phyloP scores from a whole-genome alignment of 306 rosid genomes.

The Bauhinia variegata region DNA sequence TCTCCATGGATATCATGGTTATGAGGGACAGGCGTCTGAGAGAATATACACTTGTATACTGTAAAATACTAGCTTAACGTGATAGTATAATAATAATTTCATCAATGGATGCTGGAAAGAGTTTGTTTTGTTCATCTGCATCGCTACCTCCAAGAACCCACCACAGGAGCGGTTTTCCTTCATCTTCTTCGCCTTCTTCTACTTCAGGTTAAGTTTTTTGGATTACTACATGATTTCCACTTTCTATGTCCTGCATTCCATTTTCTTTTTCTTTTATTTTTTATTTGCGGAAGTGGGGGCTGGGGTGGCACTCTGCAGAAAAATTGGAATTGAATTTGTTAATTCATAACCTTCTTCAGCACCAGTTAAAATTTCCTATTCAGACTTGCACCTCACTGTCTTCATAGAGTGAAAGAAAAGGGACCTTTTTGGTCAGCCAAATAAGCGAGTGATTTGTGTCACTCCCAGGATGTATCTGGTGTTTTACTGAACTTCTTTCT shows the following conservation, averaged over 20 bases:
- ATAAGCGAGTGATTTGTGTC: background rate
- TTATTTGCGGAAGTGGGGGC: background rate
- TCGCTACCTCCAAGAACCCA: constrained; percentile 64
- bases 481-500: background rate
- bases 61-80: constrained; percentile 1
- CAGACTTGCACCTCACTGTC: background rate
- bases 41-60: constrained; percentile 10
- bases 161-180: constrained; percentile 51
- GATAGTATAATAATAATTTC: constrained; percentile 22
- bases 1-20: background rate
- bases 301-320: background rate
- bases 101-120: constrained; percentile 72
- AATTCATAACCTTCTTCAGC: background rate
- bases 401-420: background rate
- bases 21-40: background rate
- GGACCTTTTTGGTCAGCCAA: background rate
- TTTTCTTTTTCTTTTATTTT: background rate
- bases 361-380: background rate
- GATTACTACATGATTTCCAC: background rate
- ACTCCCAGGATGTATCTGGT: background rate
- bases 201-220: constrained; percentile 43
- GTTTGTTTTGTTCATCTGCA: constrained; percentile 60
- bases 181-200: constrained; percentile 48
- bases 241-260: constrained; percentile 1
- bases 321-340: background rate